Evolutionary conservation across 2,329 filamentous ascomycete species (phyloP), one percentile per base, ranked within the genome.

Genomic region (Didymella sp.): DNA sequence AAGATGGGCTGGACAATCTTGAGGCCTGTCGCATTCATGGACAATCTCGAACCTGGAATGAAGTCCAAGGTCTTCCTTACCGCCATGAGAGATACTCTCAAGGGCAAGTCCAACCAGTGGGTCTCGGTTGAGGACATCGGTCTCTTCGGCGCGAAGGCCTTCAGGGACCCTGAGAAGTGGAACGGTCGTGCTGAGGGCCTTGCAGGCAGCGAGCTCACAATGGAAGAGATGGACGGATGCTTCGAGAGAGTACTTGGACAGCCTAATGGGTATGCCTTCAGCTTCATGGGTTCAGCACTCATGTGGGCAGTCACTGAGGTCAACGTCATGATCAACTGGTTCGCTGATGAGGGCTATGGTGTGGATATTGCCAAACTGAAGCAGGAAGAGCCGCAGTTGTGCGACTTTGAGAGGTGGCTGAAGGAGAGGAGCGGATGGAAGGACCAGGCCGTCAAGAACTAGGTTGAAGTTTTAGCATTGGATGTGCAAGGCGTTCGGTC

Each of bases 11-110:
- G 84, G 82, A 87, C 85, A 0, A 83, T 89, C 35, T 75, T 89
- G 2, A 81, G 86, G 3, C 87, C 87, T 0, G 82, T 84, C 0
- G 84, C 82, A 1, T 89, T 89, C 74, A 84, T 87, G 77, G 86
- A 89, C 47, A 86, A 88, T 72, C 64, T 84, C 4, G 71, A 66
- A 2, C 76, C 79, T 0, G 77, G 76, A 11, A 80, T 84, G 61
- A 60, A 77, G 8, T 81, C 81, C 4, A 81, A 80, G 54, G 74
- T 80, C 2, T 84, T 85, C 65, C 67, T 79, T 0, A 77, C 81
- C 0, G 74, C 78, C 13, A 78, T 80, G 68, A 71, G 77, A 31
- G 73, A 76, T 31, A 73, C 71, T 0, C 53, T 83, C 15, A 69
- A 76, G 43, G 77, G 73, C 0, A 81, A 80, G 57, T 69, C 76